Percentiles rank a stretch among this genome's conserved stretches.
Evolutionary conservation across 352 stramenopile species (phyloP).

Genomic region (Phytophthora pluvialis): DNA sequence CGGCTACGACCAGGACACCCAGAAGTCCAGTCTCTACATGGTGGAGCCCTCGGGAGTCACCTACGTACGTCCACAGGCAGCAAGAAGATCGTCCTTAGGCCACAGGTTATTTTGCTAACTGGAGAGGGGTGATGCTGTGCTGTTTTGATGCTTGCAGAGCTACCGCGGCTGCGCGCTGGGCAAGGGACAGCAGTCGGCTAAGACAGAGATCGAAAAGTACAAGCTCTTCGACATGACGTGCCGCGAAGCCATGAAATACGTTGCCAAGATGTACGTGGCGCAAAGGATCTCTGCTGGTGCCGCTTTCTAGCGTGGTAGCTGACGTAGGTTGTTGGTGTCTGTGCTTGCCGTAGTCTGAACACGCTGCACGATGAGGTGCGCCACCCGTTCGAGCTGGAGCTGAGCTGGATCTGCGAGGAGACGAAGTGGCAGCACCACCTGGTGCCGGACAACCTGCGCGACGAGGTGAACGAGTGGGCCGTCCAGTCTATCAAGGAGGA

Average conservation of each 20-base stretch:
- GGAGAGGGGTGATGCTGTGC: constrained; percentile 3
- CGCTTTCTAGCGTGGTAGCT: not conserved
- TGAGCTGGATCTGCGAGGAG: constrained; percentile 97
- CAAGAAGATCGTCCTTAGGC: not conserved
- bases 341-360: constrained; percentile 80
- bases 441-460: constrained; percentile 91
- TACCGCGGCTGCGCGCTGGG: constrained; percentile 97
- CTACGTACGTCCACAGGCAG: constrained; percentile 58
- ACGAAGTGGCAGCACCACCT: constrained; percentile 95
- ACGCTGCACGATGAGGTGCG: constrained; percentile 97
- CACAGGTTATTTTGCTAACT: not conserved
- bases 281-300: not conserved
- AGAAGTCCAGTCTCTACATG: constrained; percentile 91
- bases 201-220: constrained; percentile 99
- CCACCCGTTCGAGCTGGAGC: constrained; percentile 98
- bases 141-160: constrained; percentile 64
- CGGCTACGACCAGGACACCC: constrained; percentile 94
- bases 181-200: constrained; percentile 97
- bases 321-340: constrained; percentile 1
- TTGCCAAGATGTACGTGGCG: constrained; percentile 95
- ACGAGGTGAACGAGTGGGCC: constrained; percentile 86
- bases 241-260: constrained; percentile 97
- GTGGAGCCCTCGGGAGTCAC: constrained; percentile 93
- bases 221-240: constrained; percentile 95
- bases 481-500: constrained; percentile 89